Base-by-base conservation (phyloP, 2,329 filamentous ascomycete species). In the Fusarium solani-melongenae region DNA sequence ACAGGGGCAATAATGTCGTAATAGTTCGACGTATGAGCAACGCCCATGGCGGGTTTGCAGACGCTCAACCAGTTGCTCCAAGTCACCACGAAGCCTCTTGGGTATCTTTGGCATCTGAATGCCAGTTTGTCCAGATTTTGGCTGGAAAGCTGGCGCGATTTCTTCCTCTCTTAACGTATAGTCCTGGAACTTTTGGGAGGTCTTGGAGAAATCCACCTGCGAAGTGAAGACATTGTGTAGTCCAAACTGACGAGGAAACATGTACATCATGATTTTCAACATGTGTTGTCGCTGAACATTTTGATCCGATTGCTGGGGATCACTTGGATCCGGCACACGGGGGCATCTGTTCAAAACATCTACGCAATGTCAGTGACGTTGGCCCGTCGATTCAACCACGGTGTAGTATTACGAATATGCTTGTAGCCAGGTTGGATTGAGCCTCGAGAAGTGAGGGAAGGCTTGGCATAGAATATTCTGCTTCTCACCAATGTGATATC, bases 211-310 rank as follows among this genome's bases (percentile, higher is more conserved):
- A 79, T 96, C 88, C 17, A 92, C 87, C 5, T 85, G 83, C 6
- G 91, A 93, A 0, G 91, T 94, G 79, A 98, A 98, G n/a, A 93
- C 94, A 81, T 98, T 99, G 79, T 97, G 94, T 5, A 99, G 85
- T 15, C 90, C 90, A 78, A 98, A 98, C 78, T 98, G 95, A 12
- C 92, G 88, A 34, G 96, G 96, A 76, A 99, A 99, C 2, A 99
- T 91, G 81, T 98, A 96, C 86, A 96, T 96, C 89, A 98, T 90
- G 22, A 97, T 83, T 75, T 93, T 93, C 12, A 91, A 79, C 0
- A 91, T 93, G 71, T 92, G 88, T 14, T 67, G 68, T n/a, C 67
- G 67, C 38, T 69, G 57, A 11, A 82, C 78, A 22, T 71, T 33
- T 5, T 2, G n/a, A n/a, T 56, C 33, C 3, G 33, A 22, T 31